phyloP scores from a whole-genome alignment of 2,329 filamentous ascomycete genomes.

The Cercospora nicotianae region DNA sequence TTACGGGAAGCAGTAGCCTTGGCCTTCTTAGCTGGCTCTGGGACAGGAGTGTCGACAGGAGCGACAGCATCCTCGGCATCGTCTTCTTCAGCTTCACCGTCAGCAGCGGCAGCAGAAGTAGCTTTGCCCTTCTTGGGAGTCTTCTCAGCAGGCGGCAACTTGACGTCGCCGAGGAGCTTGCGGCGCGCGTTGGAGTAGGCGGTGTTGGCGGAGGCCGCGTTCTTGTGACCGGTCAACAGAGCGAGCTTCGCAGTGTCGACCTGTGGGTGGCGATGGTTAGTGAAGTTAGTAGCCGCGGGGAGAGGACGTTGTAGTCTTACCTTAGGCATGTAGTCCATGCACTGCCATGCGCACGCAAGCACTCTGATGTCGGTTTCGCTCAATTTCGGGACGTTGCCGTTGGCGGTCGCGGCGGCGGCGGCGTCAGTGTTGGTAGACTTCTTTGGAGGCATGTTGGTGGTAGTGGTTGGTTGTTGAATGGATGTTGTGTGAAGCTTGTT shows the following conservation, averaged over 20 bases:
- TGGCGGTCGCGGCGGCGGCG: background rate
- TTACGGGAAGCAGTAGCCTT: background rate
- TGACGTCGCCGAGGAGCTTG: constrained; percentile 66
- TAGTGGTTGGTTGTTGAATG: background rate
- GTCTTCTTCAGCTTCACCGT: background rate
- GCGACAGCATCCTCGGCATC: background rate
- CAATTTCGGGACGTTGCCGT: background rate
- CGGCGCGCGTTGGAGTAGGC: constrained; percentile 64
- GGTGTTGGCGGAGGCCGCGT: constrained; percentile 22
- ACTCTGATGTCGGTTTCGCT: constrained; percentile 16
- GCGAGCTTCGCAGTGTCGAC: constrained; percentile 28
- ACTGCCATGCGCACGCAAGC: constrained; percentile 17
- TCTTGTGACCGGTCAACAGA: constrained; percentile 25
- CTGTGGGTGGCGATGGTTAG: constrained; percentile 16
- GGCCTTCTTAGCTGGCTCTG: background rate
- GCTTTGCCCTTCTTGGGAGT: background rate
- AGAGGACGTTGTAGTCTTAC: background rate
- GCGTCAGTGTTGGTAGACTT: background rate
- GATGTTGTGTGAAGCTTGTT: background rate
- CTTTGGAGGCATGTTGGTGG: constrained; percentile 5
- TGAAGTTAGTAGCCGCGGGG: background rate
- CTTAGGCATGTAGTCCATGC: constrained; percentile 14
- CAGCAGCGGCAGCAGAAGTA: background rate
- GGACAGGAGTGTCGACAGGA: background rate
- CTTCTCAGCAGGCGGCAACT: constrained; percentile 4